phyloP scores from a whole-genome alignment of 1,139 yeast species.

The Lodderomyces orthopsilosis region DNA sequence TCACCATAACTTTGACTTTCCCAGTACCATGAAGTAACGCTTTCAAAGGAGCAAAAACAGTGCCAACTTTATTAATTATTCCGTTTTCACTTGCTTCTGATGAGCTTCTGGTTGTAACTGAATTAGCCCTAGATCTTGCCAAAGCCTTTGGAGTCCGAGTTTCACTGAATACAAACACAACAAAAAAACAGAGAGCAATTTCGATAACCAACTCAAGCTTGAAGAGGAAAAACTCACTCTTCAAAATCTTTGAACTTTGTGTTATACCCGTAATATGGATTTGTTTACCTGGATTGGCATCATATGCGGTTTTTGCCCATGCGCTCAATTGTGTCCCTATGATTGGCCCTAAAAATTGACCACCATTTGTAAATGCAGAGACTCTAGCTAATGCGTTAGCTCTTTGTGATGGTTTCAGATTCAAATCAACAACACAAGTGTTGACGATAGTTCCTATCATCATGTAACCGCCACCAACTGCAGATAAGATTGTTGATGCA shows the following conservation, averaged over 20 bases:
- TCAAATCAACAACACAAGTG: slow-evolving; percentile 58
- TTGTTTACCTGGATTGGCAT: background rate
- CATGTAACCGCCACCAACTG: slow-evolving; percentile 53
- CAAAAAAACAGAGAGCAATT: slow-evolving; percentile 25
- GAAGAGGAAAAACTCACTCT: slow-evolving; percentile 29
- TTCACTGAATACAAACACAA: slow-evolving; percentile 50
- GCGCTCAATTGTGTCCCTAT: slow-evolving; percentile 41
- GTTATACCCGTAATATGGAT: slow-evolving; percentile 3
- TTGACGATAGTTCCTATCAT: slow-evolving; percentile 49
- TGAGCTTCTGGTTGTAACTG: slow-evolving; percentile 10
- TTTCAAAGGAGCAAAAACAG: slow-evolving; percentile 36
- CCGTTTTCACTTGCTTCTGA: background rate
- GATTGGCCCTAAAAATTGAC: slow-evolving; percentile 65
- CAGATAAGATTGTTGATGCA: slow-evolving; percentile 36
- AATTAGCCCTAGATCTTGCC: slow-evolving; percentile 42
- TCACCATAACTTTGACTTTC: slow-evolving; percentile 30
- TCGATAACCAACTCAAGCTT: slow-evolving; percentile 26
- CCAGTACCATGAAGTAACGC: slow-evolving; percentile 13
- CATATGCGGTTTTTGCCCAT: slow-evolving; percentile 14
- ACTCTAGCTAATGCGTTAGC: slow-evolving; percentile 54
- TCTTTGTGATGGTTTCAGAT: slow-evolving; percentile 54
- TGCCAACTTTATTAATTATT: background rate
- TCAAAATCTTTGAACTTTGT: slow-evolving; percentile 12
- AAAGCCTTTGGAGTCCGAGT: slow-evolving; percentile 50
- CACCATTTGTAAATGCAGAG: slow-evolving; percentile 54